Conservation (phyloP, 108 stramenopile genomes). For the Discostella pseudostelligera region DNA sequence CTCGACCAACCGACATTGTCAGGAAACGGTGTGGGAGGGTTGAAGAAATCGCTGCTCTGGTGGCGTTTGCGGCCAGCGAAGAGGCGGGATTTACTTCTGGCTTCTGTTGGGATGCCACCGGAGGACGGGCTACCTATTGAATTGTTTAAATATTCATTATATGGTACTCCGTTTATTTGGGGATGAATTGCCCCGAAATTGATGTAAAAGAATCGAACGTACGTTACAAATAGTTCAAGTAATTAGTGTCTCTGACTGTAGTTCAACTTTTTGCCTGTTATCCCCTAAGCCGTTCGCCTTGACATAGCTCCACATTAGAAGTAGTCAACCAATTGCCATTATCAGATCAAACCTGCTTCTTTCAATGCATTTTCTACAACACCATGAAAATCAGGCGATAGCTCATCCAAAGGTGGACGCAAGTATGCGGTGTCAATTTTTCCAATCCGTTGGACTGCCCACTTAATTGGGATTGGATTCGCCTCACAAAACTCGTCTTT, state of each 20-base stretch:
- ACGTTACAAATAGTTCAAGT: slow-evolving; percentile 2
- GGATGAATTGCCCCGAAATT: too few species aligned
- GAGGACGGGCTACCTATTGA: slow-evolving; percentile 57
- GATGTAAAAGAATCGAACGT: too few species aligned
- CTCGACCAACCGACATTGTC: background rate
- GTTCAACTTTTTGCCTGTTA: background rate
- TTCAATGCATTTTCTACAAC: slow-evolving; percentile 33
- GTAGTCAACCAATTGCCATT: background rate
- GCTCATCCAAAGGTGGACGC: slow-evolving; percentile 51
- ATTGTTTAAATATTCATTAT: too few species aligned
- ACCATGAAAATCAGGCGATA: slow-evolving; percentile 30
- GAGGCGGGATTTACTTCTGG: slow-evolving; percentile 63
- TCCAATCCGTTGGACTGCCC: slow-evolving; percentile 49
- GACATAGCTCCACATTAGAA: background rate
- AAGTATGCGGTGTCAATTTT: slow-evolving; percentile 41
- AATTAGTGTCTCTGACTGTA: background rate
- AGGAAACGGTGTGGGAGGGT: slow-evolving; percentile 59
- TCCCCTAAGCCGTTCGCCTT: slow-evolving; percentile 4
- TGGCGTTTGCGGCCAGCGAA: slow-evolving; percentile 51
- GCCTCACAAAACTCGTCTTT: slow-evolving; percentile 64
- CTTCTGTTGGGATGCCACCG: slow-evolving; percentile 62
- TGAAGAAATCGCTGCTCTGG: slow-evolving; percentile 57
- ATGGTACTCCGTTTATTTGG: too few species aligned
- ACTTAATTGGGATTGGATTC: slow-evolving; percentile 71
- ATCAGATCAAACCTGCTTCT: slow-evolving; percentile 26